Evolutionary conservation across 352 stramenopile species (phyloP), one percentile per base, ranked within the genome.

Genomic region (Pythium aristosporum): DNA sequence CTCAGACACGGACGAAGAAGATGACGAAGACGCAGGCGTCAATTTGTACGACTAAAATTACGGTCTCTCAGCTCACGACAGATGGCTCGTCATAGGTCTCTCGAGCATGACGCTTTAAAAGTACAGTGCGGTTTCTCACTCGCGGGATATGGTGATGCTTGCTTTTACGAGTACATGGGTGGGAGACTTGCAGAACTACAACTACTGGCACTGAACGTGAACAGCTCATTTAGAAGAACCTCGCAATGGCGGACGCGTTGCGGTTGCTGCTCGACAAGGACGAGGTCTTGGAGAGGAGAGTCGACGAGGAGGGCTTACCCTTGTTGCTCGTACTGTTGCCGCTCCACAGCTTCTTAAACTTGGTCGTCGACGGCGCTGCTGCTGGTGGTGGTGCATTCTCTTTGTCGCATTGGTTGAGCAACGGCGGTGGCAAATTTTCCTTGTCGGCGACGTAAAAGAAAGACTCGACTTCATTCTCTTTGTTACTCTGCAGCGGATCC

Each of bases 1-100:
- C 13, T 91, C 82, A 15, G 85, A 92, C 58, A 91, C 84, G 18
- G 82, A 91, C 56, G 85, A 91, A 43, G 81, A 91, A 53, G 83
- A 93, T 28, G 82, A 89, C 41, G 72, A 74, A 46, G 76, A 84
- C 46, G 44, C 21, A 2, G 52, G 52, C 36, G 74, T 80, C 61
- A 77, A 85, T 53, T 47, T 86, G 23, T 88, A 82, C 66, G 49
- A 65, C 53, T 72, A 37, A 32, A 52, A 34, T 28, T n/a, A 32
- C 7, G 12, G 10, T 10, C n/a, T 52, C 6, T 5, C 21, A n/a
- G n/a, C 10, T 50, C 44, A 15, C 11, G 18, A 16, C n/a, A 50
- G 8, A n/a, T 3, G 39, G 12, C 39, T 57, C 32, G n/a, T 34
- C 34, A 39, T 39, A 39, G 34, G 34, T 39, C 34, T 39, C 34